Evolutionary conservation across 2,329 filamentous ascomycete species (phyloP).

Genomic region (Pestalotiopsis sp.): DNA sequence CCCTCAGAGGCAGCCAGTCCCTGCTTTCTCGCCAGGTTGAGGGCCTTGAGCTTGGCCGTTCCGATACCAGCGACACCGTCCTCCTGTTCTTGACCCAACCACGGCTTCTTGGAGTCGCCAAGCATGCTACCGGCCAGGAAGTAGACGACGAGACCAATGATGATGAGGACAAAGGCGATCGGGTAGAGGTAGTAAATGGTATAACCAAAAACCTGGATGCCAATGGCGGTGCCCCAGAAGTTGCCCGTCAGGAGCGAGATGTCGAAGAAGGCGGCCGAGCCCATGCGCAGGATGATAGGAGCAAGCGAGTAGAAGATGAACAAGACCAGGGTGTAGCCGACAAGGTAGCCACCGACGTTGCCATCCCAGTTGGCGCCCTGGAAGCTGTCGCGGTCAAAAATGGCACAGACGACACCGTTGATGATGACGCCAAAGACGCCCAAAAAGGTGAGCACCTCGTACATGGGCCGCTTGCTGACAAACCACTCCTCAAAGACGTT

Average conservation of each 20-base stretch:
- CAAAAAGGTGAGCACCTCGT: conserved; percentile 91
- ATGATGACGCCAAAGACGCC: conserved; percentile 87
- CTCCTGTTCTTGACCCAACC: conserved; percentile 88
- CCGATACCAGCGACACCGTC: conserved; percentile 78
- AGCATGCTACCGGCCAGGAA: conserved; percentile 82
- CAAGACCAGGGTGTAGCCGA: conserved; percentile 87
- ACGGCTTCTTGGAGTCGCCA: conserved; percentile 91
- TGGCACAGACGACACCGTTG: conserved; percentile 87
- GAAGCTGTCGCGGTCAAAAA: conserved; percentile 85
- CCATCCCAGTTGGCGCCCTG: conserved; percentile 65
- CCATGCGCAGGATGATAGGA: conserved; percentile 86
- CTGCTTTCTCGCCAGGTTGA: conserved; percentile 56
- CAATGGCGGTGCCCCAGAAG: conserved; percentile 96
- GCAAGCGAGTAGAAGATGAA: conserved; percentile 85
- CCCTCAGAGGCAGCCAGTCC: conserved; percentile 25
- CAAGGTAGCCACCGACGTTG: conserved; percentile 76
- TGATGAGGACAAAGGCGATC: conserved; percentile 91
- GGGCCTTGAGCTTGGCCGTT: conserved; percentile 79
- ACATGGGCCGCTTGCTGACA: conserved; percentile 82
- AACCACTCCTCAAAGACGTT: conserved; percentile 97
- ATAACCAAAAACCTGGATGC: conserved; percentile 81
- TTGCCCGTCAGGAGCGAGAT: conserved; percentile 92
- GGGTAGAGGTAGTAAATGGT: conserved; percentile 89
- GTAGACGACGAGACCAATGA: conserved; percentile 83
- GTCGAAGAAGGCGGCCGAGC: conserved; percentile 93